A percentile compares a stretch with the other conserved stretches of the same genome.
Conservation (phyloP, 495 filamentous ascomycete species). For the Wilcoxina mikolae region DNA sequence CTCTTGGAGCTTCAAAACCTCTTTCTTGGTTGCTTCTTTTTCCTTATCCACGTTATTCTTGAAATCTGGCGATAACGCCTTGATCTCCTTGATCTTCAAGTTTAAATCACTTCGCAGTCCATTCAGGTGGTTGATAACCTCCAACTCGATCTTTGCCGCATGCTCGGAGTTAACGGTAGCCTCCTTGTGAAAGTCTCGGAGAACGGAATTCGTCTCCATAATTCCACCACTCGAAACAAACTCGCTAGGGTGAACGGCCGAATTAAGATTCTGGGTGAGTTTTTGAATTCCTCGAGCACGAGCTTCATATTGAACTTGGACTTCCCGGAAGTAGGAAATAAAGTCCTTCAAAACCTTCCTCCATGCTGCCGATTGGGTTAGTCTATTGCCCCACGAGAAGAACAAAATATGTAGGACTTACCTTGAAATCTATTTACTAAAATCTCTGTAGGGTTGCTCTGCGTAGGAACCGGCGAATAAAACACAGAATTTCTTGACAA, state of each 20-base stretch:
- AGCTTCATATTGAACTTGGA: slow-evolving; percentile 79
- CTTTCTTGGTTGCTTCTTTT: slow-evolving; percentile 52
- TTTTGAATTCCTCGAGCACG: slow-evolving; percentile 70
- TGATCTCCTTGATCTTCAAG: slow-evolving; percentile 97
- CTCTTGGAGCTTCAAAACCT: slow-evolving; percentile 66
- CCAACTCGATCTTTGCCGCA: slow-evolving; percentile 73
- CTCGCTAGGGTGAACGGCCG: slow-evolving; percentile 39
- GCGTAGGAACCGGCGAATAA: slow-evolving; percentile 74
- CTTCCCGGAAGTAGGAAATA: slow-evolving; percentile 85
- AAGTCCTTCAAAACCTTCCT: slow-evolving; percentile 88
- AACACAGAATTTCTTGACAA: slow-evolving; percentile 56
- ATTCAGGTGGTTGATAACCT: slow-evolving; percentile 74
- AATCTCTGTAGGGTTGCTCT: slow-evolving; percentile 73
- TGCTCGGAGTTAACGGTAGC: slow-evolving; percentile 73
- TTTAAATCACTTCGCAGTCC: slow-evolving; percentile 75
- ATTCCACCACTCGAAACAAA: slow-evolving; percentile 71
- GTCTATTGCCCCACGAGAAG: too few relatives aligned
- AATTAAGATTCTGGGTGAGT: slow-evolving; percentile 68
- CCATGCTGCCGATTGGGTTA: slow-evolving; percentile 54
- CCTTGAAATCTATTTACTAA: slow-evolving; percentile 82
- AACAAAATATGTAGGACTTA: slow-evolving; percentile 31
- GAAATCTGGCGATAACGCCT: slow-evolving; percentile 78
- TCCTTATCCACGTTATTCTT: slow-evolving; percentile 78
- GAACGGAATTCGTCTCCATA: slow-evolving; percentile 66
- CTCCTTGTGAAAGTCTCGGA: slow-evolving; percentile 69